phyloP scores from a whole-genome alignment of 2,329 filamentous ascomycete genomes.

The Arthrobotrys sphaeroides region DNA sequence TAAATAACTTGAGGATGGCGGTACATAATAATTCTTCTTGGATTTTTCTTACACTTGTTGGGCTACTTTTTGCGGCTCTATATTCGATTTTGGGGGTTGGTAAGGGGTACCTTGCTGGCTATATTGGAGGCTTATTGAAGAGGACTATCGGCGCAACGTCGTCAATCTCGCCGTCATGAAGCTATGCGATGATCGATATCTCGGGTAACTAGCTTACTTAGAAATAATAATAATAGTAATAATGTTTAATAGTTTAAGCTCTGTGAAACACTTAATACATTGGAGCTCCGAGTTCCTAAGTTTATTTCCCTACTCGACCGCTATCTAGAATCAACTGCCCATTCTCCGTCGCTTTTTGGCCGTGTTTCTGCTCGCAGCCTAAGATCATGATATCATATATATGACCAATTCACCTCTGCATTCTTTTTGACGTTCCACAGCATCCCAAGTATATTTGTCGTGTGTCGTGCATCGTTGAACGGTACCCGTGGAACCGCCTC shows the following conservation, averaged over 20 bases:
- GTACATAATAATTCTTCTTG: constrained; percentile 44
- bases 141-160: not conserved
- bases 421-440: constrained; percentile 4
- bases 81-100: constrained; percentile 40
- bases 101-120: constrained; percentile 28
- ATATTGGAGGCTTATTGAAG: constrained; percentile 9
- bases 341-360: not conserved
- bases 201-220: not conserved
- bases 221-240: not conserved
- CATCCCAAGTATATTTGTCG: not conserved
- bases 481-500: not conserved
- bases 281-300: too few species aligned
- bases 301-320: too few species aligned
- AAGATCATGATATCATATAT: constrained; percentile 6
- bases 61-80: constrained; percentile 31
- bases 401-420: not conserved
- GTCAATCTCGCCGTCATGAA: not conserved
- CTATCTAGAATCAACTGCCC: too few species aligned
- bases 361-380: too few species aligned
- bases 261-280: not conserved
- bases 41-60: constrained; percentile 26
- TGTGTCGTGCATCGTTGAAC: not conserved
- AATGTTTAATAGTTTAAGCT: constrained; percentile 10
- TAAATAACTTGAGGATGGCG: constrained; percentile 32
- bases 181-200: not conserved